Base-by-base conservation (phyloP, 2,329 filamentous ascomycete genomes). In the Fusarium albosuccineum region DNA sequence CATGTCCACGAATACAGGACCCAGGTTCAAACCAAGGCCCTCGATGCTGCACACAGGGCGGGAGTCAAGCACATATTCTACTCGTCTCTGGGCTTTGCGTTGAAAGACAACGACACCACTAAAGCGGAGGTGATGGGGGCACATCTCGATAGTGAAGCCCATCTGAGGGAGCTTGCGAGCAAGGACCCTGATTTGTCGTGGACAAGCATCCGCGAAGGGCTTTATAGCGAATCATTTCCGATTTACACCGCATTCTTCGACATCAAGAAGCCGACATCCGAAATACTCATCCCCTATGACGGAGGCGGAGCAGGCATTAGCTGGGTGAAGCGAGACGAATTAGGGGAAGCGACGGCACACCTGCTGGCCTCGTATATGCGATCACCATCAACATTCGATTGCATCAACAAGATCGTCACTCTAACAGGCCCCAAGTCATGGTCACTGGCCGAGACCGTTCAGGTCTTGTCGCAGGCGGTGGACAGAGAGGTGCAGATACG, bases 261-360 rank as follows among this genome's bases (percentile, higher is more conserved):
- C 8, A 37, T 70, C 0, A 57, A 60, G 17, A 60, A 57, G 4
- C 57, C 67, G 0, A 46, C 40, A 0, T 29, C 44, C 0, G 55
- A 52, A 8, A 14, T 70, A 3, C 37, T 55, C 0, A 66, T 70
- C 3, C 67, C 64, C 0, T 67, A 70, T 3, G 51, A 70, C 33
- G 67, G 67, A 27, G 44, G 44, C 2, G 64, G 60, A 0, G 64
- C 51, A 0, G 67, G 67, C 0, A 44, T 70, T 1, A 66, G 60
- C 7, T 70, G 67, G 67, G 67, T 62, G 2, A 70, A 70, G 40
- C 60, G 64, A 46, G 67, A 70, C 36, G 67, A 70, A 26, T 17
- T 70, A 1, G 67, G 67, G 2, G 67, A 68, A 41, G 67, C 64
- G 4, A 70, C 64, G 3, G 67, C 67, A 1, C 30, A 11, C 3